A percentile compares a stretch with the other conserved stretches of the same genome.
These are phyloP conservation scores for Phytophthora macrochlamydospora DNA, from an alignment of 352 stramenopile species.

Conservation along the genomic window DNA sequence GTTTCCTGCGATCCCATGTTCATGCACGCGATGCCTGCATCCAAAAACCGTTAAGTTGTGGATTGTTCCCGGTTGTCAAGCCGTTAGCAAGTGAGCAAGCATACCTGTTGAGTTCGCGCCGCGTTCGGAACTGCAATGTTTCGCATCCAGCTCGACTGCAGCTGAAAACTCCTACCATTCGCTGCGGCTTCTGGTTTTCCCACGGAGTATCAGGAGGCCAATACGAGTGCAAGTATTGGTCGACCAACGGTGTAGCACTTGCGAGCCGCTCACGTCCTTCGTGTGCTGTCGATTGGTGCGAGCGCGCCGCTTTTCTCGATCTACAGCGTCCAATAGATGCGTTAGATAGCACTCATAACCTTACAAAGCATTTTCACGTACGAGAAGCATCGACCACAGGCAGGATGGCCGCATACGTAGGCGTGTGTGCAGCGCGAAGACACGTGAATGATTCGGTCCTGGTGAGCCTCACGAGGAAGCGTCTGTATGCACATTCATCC, in stretches of 20 bases:
- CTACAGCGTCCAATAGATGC: constrained; percentile 12
- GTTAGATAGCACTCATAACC: neutral
- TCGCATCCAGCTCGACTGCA: constrained; percentile 43
- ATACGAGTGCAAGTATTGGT: constrained; percentile 68
- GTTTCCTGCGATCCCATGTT: constrained; percentile 18
- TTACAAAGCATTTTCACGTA: constrained; percentile 14
- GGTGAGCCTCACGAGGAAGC: constrained; percentile 45
- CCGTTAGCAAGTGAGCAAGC: neutral
- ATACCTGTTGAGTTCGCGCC: constrained; percentile 44
- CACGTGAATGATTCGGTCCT: constrained; percentile 58
- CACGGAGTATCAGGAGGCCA: constrained; percentile 58
- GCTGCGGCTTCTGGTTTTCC: constrained; percentile 33
- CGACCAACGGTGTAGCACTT: constrained; percentile 37
- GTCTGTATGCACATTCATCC: constrained; percentile 24
- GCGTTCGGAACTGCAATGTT: constrained; percentile 45
- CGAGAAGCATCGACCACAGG: constrained; percentile 68
- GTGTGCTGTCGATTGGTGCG: constrained; percentile 53
- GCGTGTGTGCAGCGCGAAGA: constrained; percentile 41
- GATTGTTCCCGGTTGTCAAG: no score
- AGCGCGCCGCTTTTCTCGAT: constrained; percentile 50
- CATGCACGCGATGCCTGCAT: constrained; percentile 22
- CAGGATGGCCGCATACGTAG: constrained; percentile 60
- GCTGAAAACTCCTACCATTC: constrained; percentile 54
- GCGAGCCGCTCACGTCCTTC: constrained; percentile 47
- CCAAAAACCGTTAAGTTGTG: neutral